phyloP scores from a whole-genome alignment of 768 basidiomycete species.

The Austroboletus festivus region DNA sequence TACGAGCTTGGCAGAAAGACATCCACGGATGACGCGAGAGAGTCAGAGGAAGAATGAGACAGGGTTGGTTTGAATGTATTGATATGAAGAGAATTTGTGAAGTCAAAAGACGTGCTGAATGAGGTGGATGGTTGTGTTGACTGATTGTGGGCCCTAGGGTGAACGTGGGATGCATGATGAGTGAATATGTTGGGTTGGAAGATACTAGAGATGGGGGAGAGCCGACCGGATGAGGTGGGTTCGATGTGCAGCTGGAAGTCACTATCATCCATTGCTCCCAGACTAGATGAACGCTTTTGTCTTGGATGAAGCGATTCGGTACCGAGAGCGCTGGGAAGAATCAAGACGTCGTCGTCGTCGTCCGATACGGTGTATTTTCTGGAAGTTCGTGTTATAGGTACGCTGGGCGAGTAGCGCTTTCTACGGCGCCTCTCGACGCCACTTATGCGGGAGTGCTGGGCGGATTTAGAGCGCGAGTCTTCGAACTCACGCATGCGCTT shows the following conservation, averaged over 20 bases:
- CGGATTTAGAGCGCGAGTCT: constrained; percentile 43
- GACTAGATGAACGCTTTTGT: constrained; percentile 44
- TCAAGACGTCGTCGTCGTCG: constrained; percentile 55
- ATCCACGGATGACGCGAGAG: constrained; percentile 11
- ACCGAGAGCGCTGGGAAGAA: constrained; percentile 37
- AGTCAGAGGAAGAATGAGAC: constrained; percentile 19
- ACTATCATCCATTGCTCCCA: constrained; percentile 42
- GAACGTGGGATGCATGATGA: constrained; percentile 11
- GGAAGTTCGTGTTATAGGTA: constrained; percentile 10
- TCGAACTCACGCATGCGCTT: constrained; percentile 75
- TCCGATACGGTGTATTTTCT: constrained; percentile 28
- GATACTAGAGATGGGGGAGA: constrained; percentile 25
- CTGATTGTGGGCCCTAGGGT: constrained; percentile 10
- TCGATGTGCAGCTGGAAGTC: constrained; percentile 18
- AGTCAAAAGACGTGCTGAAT: constrained; percentile 29
- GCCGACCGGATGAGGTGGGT: constrained; percentile 14
- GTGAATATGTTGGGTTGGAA: constrained; percentile 12
- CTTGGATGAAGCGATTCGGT: constrained; percentile 19
- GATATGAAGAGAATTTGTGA: constrained; percentile 24
- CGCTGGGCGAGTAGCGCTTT: constrained; percentile 35
- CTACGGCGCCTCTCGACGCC: constrained; percentile 41
- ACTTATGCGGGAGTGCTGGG: constrained; percentile 37
- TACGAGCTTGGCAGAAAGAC: constrained; percentile 4
- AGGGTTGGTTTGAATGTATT: constrained; percentile 20
- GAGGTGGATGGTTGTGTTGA: constrained; percentile 16